A percentile compares a stretch with the other conserved stretches of the same genome.
These are phyloP conservation scores for Rhodotorula sp. DNA, from an alignment of 1,284 basidiomycete genomes.

Conservation along the genomic window DNA sequence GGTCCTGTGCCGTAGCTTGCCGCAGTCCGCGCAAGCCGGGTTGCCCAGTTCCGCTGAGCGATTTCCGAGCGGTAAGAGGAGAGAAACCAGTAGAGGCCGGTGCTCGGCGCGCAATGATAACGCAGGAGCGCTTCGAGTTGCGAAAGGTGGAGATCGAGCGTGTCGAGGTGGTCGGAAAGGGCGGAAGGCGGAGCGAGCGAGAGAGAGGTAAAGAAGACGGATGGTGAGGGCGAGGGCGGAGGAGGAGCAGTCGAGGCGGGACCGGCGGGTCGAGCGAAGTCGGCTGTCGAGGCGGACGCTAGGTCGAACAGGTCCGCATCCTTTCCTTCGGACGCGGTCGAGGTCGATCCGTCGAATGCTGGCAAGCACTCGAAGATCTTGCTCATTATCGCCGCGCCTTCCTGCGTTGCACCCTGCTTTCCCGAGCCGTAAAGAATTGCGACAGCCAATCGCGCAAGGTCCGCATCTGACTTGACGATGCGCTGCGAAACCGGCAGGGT, in stretches of 20 bases:
- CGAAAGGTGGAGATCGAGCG: conserved; percentile 89
- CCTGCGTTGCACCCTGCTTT: conserved; percentile 49
- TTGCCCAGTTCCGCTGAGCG: conserved; percentile 81
- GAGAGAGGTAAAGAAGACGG: conserved; percentile 61
- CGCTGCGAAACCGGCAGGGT: conserved; percentile 68
- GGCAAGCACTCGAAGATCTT: conserved; percentile 90
- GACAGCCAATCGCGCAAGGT: conserved; percentile 77
- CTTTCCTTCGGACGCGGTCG: neutral
- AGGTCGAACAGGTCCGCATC: conserved; percentile 19
- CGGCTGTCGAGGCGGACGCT: neutral
- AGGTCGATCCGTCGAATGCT: conserved; percentile 55
- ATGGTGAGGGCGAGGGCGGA: conserved; percentile 61
- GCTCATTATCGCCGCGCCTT: conserved; percentile 78
- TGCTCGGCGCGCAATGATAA: conserved; percentile 74
- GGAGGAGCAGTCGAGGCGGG: neutral
- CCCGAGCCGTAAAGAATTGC: conserved; percentile 74
- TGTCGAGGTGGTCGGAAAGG: conserved; percentile 77
- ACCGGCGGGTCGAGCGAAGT: conserved; percentile 1
- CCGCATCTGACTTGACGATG: conserved; percentile 74
- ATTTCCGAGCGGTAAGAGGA: conserved; percentile 65
- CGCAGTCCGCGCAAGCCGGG: conserved; percentile 73
- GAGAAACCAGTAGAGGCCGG: conserved; percentile 70
- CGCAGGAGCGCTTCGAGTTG: conserved; percentile 83
- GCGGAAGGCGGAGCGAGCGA: conserved; percentile 53
- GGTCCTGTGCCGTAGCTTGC: conserved; percentile 49